These are phyloP conservation scores for Mucor irregularis DNA, from an alignment of 371 early-diverging fungal species.

Conservation along the genomic window DNA sequence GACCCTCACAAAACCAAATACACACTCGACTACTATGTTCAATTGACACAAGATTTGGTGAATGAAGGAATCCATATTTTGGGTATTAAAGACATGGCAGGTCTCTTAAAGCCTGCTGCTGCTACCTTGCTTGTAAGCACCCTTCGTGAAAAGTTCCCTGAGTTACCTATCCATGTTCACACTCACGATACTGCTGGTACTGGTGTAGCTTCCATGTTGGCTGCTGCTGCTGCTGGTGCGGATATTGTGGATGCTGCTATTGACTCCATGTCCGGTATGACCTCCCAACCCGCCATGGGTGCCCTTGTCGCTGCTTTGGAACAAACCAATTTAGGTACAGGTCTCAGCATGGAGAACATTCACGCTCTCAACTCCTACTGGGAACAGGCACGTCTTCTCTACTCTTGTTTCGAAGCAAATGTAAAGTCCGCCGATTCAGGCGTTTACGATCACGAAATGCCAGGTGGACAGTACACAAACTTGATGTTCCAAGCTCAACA, in stretches of 20 bases:
- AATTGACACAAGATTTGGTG: slow-evolving; percentile 83
- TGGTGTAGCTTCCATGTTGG: slow-evolving; percentile 92
- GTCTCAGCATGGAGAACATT: slow-evolving; percentile 75
- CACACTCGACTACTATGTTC: slow-evolving; percentile 85
- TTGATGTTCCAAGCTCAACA: slow-evolving; percentile 93
- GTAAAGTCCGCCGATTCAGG: slow-evolving; percentile 85
- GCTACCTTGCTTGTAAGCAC: slow-evolving; percentile 79
- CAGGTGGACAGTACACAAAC: slow-evolving; percentile 96
- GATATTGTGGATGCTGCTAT: slow-evolving; percentile 91
- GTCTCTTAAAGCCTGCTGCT: slow-evolving; percentile 88
- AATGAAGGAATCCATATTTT: slow-evolving; percentile 89
- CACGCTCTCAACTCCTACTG: slow-evolving; percentile 88
- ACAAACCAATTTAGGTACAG: slow-evolving; percentile 74
- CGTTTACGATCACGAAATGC: slow-evolving; percentile 95
- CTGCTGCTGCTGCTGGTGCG: slow-evolving; percentile 89
- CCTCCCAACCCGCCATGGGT: slow-evolving; percentile 96
- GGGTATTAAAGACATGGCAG: slow-evolving; percentile 97
- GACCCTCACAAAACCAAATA: slow-evolving; percentile 76
- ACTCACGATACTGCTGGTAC: slow-evolving; percentile 96
- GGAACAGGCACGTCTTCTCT: slow-evolving; percentile 91
- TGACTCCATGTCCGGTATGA: slow-evolving; percentile 91
- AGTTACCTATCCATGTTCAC: slow-evolving; percentile 92
- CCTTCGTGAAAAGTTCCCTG: slow-evolving; percentile 83
- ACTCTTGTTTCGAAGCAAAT: slow-evolving; percentile 91
- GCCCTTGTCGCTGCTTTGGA: slow-evolving; percentile 85